Conservation (phyloP, 129 eudicot genomes). For the Saussurea involucrata region DNA sequence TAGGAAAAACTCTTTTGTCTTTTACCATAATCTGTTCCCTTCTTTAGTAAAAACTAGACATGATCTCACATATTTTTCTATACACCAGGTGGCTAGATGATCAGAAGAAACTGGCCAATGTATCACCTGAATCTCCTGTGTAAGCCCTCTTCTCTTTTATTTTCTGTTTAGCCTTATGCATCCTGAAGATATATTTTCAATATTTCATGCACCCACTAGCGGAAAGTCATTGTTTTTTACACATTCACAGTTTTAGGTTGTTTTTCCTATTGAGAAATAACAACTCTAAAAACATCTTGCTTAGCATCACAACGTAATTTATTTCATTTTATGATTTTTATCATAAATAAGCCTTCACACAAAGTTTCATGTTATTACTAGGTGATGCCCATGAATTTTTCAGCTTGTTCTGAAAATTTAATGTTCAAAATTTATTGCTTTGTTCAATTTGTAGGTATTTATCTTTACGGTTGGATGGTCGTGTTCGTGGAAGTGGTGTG, state of each 20-base stretch:
- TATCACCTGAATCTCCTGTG: conserved; percentile 88
- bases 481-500: conserved; percentile 96
- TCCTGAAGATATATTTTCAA: not conserved
- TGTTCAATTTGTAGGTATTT: conserved; percentile 49
- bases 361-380: not conserved
- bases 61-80: not conserved
- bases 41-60: not conserved
- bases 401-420: not conserved
- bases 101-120: conserved; percentile 86
- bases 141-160: conserved; percentile 34
- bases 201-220: conserved; percentile 5
- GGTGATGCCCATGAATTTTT: not conserved
- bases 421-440: not conserved
- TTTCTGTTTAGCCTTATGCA: conserved; percentile 1
- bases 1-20: not conserved
- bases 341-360: not conserved
- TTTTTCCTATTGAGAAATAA: not conserved
- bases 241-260: not conserved
- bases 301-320: not conserved
- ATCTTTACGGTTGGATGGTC: conserved; percentile 83
- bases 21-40: not conserved
- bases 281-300: not conserved
- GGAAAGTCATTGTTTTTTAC: not conserved
- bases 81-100: conserved; percentile 84
- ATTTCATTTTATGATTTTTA: not conserved